These are phyloP conservation scores for Hanseniaspora lindneri DNA, from an alignment of 805 yeast species.

Conservation along the genomic window DNA sequence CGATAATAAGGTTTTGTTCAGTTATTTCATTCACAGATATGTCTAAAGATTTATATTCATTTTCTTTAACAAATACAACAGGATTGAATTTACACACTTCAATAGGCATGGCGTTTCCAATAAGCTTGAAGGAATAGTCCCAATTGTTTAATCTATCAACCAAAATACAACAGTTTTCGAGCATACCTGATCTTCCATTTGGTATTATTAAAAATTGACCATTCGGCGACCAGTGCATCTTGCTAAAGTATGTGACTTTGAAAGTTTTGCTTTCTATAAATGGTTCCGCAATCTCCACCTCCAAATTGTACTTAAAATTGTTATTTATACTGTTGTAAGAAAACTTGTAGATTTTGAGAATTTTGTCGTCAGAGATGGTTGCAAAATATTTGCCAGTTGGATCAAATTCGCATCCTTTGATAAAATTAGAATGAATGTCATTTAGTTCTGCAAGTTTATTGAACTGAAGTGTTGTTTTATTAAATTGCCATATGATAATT, in stretches of 20 bases:
- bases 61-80: slow-evolving; percentile 38
- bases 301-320: slow-evolving; percentile 75
- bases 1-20: slow-evolving; percentile 5
- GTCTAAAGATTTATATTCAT: slow-evolving; percentile 9
- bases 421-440: slow-evolving; percentile 82
- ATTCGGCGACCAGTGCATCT: slow-evolving; percentile 85
- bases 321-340: slow-evolving; percentile 43
- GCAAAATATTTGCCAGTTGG: slow-evolving; percentile 98
- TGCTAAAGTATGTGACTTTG: slow-evolving; percentile 75
- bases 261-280: slow-evolving; percentile 64
- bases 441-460: slow-evolving; percentile 77
- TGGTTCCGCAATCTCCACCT: slow-evolving; percentile 71
- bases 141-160: slow-evolving; percentile 67
- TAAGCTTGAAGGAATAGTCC: slow-evolving; percentile 61
- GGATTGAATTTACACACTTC: slow-evolving; percentile 73
- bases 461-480: slow-evolving; percentile 43
- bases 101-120: slow-evolving; percentile 78
- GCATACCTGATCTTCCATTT: slow-evolving; percentile 71
- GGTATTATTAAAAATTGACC: slow-evolving; percentile 81
- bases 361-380: slow-evolving; percentile 91
- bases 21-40: slow-evolving; percentile 1
- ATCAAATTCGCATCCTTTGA: slow-evolving; percentile 92
- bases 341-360: slow-evolving; percentile 77
- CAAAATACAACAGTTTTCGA: slow-evolving; percentile 50
- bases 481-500: slow-evolving; percentile 86